These are phyloP conservation scores for Phytophthora vignae DNA, from an alignment of 352 stramenopile genomes.

Conservation along the genomic window DNA sequence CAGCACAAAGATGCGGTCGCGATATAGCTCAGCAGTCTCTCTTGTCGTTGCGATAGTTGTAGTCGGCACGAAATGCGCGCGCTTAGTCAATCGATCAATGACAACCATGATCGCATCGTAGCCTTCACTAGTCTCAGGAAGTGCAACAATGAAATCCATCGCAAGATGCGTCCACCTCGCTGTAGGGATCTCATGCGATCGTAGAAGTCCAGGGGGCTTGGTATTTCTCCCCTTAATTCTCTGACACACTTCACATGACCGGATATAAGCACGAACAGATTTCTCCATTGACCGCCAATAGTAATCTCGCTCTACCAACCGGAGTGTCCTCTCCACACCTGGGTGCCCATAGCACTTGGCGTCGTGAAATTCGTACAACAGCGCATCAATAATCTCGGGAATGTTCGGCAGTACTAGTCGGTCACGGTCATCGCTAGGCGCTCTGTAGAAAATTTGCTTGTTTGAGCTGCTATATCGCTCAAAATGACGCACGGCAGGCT, in stretches of 20 bases:
- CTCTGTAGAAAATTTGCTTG: slow-evolving; percentile 8
- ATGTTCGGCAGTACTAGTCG: slow-evolving; percentile 24
- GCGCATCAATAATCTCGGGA: slow-evolving; percentile 5
- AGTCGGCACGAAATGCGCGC: slow-evolving; percentile 2
- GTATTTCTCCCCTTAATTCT: not conserved
- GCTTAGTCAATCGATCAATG: not conserved
- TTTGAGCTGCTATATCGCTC: slow-evolving; percentile 7
- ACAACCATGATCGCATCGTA: not conserved
- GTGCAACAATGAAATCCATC: not conserved
- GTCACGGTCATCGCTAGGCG: not conserved
- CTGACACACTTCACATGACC: slow-evolving; percentile 24
- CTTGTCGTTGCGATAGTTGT: not conserved
- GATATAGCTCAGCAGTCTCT: slow-evolving; percentile 7
- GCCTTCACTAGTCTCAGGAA: not conserved
- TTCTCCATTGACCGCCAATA: slow-evolving; percentile 14
- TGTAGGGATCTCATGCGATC: not conserved
- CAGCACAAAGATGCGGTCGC: slow-evolving; percentile 7
- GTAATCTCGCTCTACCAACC: slow-evolving; percentile 7
- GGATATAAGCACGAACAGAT: slow-evolving; percentile 10
- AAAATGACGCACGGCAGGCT: too few relatives aligned
- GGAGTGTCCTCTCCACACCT: slow-evolving; percentile 15
- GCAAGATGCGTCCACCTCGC: not conserved
- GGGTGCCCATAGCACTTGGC: slow-evolving; percentile 19
- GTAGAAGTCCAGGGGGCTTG: not conserved
- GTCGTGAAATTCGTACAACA: slow-evolving; percentile 27